Base-by-base conservation (phyloP, 2,329 filamentous ascomycete genomes). In the Colletotrichum sp. region DNA sequence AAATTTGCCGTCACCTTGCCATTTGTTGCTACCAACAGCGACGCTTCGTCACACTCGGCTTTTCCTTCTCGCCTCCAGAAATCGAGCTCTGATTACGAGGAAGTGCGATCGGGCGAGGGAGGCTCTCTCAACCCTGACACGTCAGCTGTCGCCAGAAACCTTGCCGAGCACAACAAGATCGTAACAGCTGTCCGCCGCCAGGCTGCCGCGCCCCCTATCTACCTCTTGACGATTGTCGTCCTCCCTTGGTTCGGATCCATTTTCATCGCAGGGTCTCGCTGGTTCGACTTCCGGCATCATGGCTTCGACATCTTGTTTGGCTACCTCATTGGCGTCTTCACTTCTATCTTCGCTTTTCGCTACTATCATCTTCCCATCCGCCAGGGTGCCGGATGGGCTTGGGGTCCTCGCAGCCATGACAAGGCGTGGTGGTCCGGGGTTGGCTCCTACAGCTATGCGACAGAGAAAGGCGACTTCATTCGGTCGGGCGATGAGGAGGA, bases 281-380 rank as follows among this genome's bases (percentile, higher is more conserved):
- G 94, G 90, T 96, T 93, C 75, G 93, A 98, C 83, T 97, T 93
- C 86, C 92, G 95, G 52, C 96, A 98, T 83, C 94, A 96, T 82
- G 96, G 93, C n/a, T 96, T 98, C 82, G 96, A 98, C 78, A 94
- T 98, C 78, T 85, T 98, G 4, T 95, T 94, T 77, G 96, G 96
- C n/a, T 94, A 93, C 71, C 78, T 94, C 14, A 94, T 98, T 76
- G 96, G 96, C 10, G 89, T 93, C 16, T 84, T 92, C 59, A 91
- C 91, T 48, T 91, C 94, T 24, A 92, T 93, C 82, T 92, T 96
- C 79, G 90, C 93, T 4, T 98, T 98, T 86, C 89, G 94, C 28
- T 95, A 93, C 86, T 98, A 98, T 82, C 95, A 98, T 81, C 86
- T 97, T 12, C 95, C 96, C 1, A 92, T 98, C 77, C 88, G 87